Base-by-base conservation (phyloP, 768 basidiomycete genomes). In the Leucocoprinus sp. region DNA sequence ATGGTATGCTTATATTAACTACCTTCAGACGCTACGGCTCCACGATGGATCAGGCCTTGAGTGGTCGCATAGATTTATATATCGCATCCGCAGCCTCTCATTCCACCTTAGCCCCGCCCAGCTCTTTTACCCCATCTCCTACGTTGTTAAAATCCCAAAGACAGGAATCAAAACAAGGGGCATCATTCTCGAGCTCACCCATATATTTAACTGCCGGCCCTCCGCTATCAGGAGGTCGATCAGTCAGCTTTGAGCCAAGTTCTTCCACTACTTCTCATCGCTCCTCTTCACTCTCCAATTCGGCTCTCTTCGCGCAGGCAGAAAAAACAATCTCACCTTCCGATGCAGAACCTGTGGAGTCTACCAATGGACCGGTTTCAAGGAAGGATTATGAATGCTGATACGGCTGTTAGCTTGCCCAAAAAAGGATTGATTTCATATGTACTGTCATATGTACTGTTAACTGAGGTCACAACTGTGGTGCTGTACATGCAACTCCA, bases 11-110 rank as follows among this genome's bases (percentile, higher is more conserved):
- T 41, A 70, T 75, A 35, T 56, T 75, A 11, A 57, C 56, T 43
- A 74, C 72, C 4, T 65, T 78, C 55, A 52, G 63, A 35, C 60
- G 53, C 15, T 77, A 76, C 37, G 70, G 73, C 6, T 50, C 48
- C 2, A 40, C 46, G 6, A 31, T 58, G 44, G 56, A 57, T 9
- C 28, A 42, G 7, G 41, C 41, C 5, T 23, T 42, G 21, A 31
- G 18, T 12, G 12, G 41, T 12, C 41, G 41, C 9, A 42, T 42
- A n/a, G 41, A 42, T 19, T 6, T 18, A n/a, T 42, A 42, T n/a
- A 22, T 42, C 18, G 28, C 28, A 5, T 42, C 41, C 9, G 41
- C 40, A 1, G 8, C 35, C 4, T 31, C 31, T 5, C 4, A 8
- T 12, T 31, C 31, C 31, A 8, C 31, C 31, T 31, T 31, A 31